Evolutionary conservation across 2,329 filamentous ascomycete genomes (phyloP).

Genomic region (Emergomyces orientalis): DNA sequence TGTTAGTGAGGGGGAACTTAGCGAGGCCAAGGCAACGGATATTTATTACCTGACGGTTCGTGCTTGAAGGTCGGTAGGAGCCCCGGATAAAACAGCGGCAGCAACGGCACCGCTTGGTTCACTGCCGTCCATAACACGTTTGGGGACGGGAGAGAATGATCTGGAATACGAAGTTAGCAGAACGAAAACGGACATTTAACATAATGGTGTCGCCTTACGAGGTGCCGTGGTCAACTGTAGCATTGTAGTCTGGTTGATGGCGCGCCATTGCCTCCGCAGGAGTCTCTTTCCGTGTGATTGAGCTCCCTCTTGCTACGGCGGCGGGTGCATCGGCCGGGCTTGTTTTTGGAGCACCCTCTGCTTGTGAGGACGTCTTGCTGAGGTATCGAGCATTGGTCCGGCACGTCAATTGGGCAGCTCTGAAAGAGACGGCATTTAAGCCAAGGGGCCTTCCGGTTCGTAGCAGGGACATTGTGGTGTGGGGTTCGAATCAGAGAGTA

Average conservation of each 20-base stretch:
- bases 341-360: constrained; percentile 33
- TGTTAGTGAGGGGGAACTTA: constrained; percentile 11
- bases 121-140: constrained; percentile 80
- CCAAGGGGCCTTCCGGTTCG: constrained; percentile 39
- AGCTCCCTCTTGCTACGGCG: constrained; percentile 30
- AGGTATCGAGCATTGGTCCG: constrained; percentile 31
- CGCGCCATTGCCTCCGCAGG: constrained; percentile 44
- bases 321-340: constrained; percentile 37
- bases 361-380: constrained; percentile 37
- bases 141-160: constrained; percentile 82
- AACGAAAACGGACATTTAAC: constrained; percentile 10
- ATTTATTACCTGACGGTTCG: constrained; percentile 71
- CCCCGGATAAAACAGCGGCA: constrained; percentile 81
- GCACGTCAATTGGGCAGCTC: constrained; percentile 23
- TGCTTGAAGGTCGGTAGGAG: constrained; percentile 86
- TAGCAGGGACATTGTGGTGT: constrained; percentile 55
- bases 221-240: constrained; percentile 75
- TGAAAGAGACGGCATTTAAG: constrained; percentile 25
- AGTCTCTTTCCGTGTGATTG: constrained; percentile 44
- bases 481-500: constrained; percentile 12
- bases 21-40: not conserved
- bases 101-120: constrained; percentile 66
- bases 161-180: constrained; percentile 51
- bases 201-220: constrained; percentile 54
- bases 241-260: constrained; percentile 73